Conservation (phyloP, 768 basidiomycete species). For the Kwoniella mangroviensis region DNA sequence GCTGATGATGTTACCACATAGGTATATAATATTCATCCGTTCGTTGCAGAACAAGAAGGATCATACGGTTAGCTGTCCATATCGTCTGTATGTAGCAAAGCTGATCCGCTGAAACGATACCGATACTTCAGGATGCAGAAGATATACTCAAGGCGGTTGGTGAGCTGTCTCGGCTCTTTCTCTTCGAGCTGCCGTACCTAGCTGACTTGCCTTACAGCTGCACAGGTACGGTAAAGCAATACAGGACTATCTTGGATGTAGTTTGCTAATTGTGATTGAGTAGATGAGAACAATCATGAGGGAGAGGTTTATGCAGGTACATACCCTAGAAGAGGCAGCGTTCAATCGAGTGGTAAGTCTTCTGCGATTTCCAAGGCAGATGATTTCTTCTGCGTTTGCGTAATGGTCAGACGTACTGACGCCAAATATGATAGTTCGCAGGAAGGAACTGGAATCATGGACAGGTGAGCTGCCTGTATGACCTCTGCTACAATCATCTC, state of each 20-base stretch:
- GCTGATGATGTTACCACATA: conserved; percentile 7
- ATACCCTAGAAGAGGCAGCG: conserved; percentile 53
- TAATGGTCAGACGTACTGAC: too few relatives aligned
- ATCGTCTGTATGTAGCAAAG: not conserved
- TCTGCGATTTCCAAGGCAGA: not conserved
- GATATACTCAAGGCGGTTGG: conserved; percentile 51
- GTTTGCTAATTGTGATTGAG: not conserved
- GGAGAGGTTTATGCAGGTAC: conserved; percentile 51
- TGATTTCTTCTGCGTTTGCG: too few relatives aligned
- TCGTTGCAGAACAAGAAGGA: conserved; percentile 41
- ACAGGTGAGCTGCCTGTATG: conserved; percentile 33
- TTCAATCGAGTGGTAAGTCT: conserved; percentile 48
- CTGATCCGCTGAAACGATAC: not conserved
- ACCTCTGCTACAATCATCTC: not conserved
- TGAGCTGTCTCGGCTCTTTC: conserved; percentile 16
- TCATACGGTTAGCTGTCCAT: conserved; percentile 23
- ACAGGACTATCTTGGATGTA: too few relatives aligned
- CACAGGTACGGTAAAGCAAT: conserved; percentile 4
- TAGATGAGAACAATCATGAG: conserved; percentile 57
- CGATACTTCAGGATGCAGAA: conserved; percentile 39
- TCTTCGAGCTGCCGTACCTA: not conserved
- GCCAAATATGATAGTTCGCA: conserved; percentile 39
- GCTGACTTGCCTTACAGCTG: conserved; percentile 3
- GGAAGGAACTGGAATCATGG: conserved; percentile 58
- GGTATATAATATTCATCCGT: conserved; percentile 49